phyloP scores from a whole-genome alignment of 148 eudicot species.

The Vaccinium corymbosum region DNA sequence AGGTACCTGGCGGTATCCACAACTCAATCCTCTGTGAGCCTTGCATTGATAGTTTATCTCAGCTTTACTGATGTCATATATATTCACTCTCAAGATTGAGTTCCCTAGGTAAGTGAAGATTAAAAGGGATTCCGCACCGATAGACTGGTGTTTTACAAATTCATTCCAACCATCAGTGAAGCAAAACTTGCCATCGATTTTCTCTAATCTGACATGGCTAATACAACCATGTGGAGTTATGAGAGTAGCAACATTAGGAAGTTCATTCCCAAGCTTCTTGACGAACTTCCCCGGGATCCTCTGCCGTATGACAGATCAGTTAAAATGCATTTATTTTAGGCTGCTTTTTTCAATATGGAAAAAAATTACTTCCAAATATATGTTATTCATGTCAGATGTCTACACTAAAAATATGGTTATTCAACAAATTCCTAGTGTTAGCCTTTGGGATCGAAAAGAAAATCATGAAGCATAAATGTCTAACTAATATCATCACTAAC shows the following conservation, averaged over 20 bases:
- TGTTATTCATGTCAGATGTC: neutral
- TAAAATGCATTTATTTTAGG: neutral
- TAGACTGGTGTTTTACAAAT: constrained; percentile 33
- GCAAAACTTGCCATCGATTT: constrained; percentile 28
- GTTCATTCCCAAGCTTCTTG: constrained; percentile 16
- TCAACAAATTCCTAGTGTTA: neutral
- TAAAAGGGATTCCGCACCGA: constrained; percentile 33
- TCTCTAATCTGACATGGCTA: constrained; percentile 30
- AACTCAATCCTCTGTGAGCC: neutral
- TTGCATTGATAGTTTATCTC: constrained; percentile 37
- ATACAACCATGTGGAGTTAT: constrained; percentile 36
- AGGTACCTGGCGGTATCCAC: neutral
- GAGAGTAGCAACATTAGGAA: constrained; percentile 25
- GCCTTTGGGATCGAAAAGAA: neutral
- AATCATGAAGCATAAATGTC: neutral
- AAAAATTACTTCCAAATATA: no score
- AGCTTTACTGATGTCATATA: constrained; percentile 32
- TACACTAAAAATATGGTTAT: neutral
- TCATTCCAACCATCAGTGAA: constrained; percentile 40
- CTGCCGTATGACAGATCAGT: neutral
- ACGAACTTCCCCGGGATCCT: neutral
- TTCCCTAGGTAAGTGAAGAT: constrained; percentile 40
- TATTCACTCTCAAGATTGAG: constrained; percentile 31
- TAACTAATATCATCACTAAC: neutral
- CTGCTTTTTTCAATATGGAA: no score